These are phyloP conservation scores for Adansonia madagascariensis DNA, from an alignment of 441 rosid species.

Conservation along the genomic window DNA sequence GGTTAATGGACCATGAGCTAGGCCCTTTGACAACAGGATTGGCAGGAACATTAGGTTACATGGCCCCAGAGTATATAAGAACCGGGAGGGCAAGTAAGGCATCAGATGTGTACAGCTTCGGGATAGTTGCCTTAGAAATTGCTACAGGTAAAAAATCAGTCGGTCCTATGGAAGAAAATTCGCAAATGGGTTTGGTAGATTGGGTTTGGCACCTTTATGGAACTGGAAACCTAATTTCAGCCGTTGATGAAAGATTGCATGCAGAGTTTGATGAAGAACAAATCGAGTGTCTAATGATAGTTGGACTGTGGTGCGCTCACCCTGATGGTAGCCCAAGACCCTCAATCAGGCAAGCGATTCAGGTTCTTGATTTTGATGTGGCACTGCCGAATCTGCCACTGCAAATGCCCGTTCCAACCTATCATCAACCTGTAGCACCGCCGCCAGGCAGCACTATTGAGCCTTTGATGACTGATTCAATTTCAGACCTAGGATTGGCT, in stretches of 20 bases:
- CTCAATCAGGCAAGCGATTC: conserved; percentile 51
- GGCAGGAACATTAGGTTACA: conserved; percentile 58
- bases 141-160: conserved; percentile 40
- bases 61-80: conserved; percentile 56
- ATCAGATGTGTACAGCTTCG: conserved; percentile 57
- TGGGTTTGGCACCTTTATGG: conserved; percentile 55
- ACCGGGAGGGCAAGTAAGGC: conserved; percentile 55
- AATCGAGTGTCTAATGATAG: conserved; percentile 35
- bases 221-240: conserved; percentile 28
- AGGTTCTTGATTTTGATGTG: conserved; percentile 51
- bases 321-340: conserved; percentile 39
- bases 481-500: conserved; percentile 16
- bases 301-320: conserved; percentile 51
- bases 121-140: conserved; percentile 51
- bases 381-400: conserved; percentile 46
- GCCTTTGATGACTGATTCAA: conserved; percentile 31
- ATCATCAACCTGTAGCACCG: conserved; percentile 24
- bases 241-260: conserved; percentile 38
- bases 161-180: conserved; percentile 22
- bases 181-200: conserved; percentile 33
- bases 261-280: conserved; percentile 28
- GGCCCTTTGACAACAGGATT: conserved; percentile 53
- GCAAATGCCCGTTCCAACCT: conserved; percentile 45
- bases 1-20: conserved; percentile 52
- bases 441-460: conserved; percentile 9